Percentiles rank a stretch among this genome's conserved stretches.
Conservation (phyloP, 768 basidiomycete species). For the Glaciozyma martinii region DNA sequence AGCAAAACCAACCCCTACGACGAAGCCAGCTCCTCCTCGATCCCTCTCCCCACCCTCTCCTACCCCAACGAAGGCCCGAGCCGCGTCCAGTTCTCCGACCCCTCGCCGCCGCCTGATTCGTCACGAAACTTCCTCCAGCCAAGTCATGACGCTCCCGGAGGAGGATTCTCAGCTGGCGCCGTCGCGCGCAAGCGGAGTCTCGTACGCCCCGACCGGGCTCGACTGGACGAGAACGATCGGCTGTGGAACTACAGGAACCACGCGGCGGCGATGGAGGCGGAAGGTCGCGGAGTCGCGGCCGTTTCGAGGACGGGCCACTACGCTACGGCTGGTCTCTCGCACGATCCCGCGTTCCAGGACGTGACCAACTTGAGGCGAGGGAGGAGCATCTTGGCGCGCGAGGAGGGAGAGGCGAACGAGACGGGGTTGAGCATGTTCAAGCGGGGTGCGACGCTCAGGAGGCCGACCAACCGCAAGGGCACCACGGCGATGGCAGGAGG, state of each 20-base stretch:
- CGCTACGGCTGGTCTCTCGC: slow-evolving; percentile 45
- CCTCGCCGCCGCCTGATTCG: not conserved
- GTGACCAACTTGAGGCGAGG: slow-evolving; percentile 59
- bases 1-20: not conserved
- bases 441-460: slow-evolving; percentile 66
- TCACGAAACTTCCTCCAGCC: not conserved
- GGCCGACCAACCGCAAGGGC: slow-evolving; percentile 47
- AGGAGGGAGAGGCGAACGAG: slow-evolving; percentile 74
- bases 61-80: not conserved
- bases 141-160: not conserved
- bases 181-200: slow-evolving; percentile 76
- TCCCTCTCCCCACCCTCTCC: not conserved
- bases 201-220: slow-evolving; percentile 85
- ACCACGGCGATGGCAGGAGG: slow-evolving; percentile 38
- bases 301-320: slow-evolving; percentile 73
- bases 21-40: not conserved
- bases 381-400: slow-evolving; percentile 77
- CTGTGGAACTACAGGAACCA: slow-evolving; percentile 89
- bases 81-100: not conserved
- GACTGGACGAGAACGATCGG: slow-evolving; percentile 87
- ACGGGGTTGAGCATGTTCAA: slow-evolving; percentile 89
- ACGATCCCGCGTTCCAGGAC: not conserved
- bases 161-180: not conserved
- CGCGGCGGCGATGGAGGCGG: slow-evolving; percentile 66
- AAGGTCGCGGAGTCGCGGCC: slow-evolving; percentile 56